These are phyloP conservation scores for Coleophoma cylindrospora DNA, from an alignment of 2,329 filamentous ascomycete genomes.

Conservation along the genomic window DNA sequence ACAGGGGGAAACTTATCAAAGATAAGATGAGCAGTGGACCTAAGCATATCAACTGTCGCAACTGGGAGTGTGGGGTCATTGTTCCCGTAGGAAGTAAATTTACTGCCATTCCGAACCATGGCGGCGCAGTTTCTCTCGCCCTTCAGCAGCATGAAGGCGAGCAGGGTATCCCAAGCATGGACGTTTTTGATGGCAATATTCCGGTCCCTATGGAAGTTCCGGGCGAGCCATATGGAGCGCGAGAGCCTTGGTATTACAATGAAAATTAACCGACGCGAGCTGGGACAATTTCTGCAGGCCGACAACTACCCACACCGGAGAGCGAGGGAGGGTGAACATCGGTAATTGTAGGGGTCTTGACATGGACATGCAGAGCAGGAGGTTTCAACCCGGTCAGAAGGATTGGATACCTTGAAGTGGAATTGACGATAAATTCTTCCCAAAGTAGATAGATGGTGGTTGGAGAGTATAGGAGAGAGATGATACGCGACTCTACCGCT, in stretches of 20 bases:
- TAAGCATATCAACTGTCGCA: slow-evolving; percentile 72
- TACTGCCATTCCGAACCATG: neutral
- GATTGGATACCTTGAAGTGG: too few species aligned
- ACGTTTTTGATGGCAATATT: slow-evolving; percentile 46
- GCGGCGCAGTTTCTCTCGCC: neutral
- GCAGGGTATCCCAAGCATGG: slow-evolving; percentile 26
- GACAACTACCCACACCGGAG: too few species aligned
- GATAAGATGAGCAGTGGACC: slow-evolving; percentile 61
- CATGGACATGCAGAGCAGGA: too few species aligned
- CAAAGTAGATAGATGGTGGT: too few species aligned
- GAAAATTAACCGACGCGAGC: neutral
- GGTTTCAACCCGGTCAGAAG: too few species aligned
- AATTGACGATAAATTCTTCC: too few species aligned
- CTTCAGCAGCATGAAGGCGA: neutral
- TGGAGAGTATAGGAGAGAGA: too few species aligned
- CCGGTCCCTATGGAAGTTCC: slow-evolving; percentile 63
- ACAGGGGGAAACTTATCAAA: slow-evolving; percentile 71
- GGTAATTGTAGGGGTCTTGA: neutral
- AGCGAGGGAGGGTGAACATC: neutral
- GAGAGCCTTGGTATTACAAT: slow-evolving; percentile 21
- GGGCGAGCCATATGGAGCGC: slow-evolving; percentile 32
- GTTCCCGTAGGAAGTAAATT: slow-evolving; percentile 46
- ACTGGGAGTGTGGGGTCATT: slow-evolving; percentile 94
- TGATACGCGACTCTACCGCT: too few species aligned
- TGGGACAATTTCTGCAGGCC: too few species aligned